phyloP scores from a whole-genome alignment of 2,329 filamentous ascomycete genomes.

The Claviceps pazoutovae region DNA sequence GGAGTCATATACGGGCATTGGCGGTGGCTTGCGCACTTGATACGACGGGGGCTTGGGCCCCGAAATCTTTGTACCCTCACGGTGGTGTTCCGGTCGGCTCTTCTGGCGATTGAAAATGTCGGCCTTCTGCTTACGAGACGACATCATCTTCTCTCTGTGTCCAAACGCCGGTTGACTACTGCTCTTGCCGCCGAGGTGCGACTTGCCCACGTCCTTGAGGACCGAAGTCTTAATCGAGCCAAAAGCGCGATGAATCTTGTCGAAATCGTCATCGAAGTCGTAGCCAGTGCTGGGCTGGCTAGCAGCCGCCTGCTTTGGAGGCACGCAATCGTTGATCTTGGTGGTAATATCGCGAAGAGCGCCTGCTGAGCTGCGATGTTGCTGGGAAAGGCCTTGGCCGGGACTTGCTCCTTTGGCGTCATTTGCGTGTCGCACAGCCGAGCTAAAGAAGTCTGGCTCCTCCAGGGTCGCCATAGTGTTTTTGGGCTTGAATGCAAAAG shows the following conservation, averaged over 20 bases:
- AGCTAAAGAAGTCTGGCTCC: constrained; percentile 9
- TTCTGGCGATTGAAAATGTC: constrained; percentile 40
- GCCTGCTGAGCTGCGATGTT: background rate
- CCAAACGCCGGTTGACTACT: constrained; percentile 18
- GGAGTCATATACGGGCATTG: constrained; percentile 35
- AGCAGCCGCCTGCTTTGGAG: constrained; percentile 11
- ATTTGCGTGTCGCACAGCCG: background rate
- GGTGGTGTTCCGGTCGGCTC: constrained; percentile 43
- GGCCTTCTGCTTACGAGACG: constrained; percentile 41
- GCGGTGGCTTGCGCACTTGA: constrained; percentile 32
- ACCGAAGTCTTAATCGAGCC: constrained; percentile 14
- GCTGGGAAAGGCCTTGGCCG: background rate
- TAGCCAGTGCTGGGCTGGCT: constrained; percentile 10
- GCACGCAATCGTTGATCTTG: constrained; percentile 36
- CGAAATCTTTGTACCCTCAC: constrained; percentile 29
- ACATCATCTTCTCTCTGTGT: constrained; percentile 29
- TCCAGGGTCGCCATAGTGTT: constrained; percentile 16
- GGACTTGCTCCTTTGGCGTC: background rate
- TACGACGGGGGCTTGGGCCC: constrained; percentile 34
- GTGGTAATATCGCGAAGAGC: constrained; percentile 10
- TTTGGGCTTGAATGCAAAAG: constrained; percentile 18
- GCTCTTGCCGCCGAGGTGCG: background rate
- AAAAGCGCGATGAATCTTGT: constrained; percentile 18
- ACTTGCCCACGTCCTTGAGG: constrained; percentile 5
- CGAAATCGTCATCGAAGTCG: constrained; percentile 20